Conservation (phyloP, 1,284 basidiomycete genomes). For the Cutaneotrichosporon mucoides region DNA sequence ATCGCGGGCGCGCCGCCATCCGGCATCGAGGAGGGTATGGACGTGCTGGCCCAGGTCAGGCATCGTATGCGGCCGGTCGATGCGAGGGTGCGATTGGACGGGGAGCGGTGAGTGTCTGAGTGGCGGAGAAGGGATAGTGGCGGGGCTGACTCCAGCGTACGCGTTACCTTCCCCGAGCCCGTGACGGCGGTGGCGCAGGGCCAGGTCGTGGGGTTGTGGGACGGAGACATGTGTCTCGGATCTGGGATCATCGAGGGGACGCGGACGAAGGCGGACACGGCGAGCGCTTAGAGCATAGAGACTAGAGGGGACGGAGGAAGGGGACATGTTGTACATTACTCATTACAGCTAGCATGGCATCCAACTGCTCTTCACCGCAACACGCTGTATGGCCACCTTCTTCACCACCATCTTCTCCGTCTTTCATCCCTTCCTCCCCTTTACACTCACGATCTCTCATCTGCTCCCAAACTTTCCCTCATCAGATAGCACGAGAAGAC, state of each 20-base stretch:
- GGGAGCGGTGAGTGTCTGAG: background rate
- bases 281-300: background rate
- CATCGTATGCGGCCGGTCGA: constrained; percentile 61
- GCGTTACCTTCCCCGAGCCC: constrained; percentile 55
- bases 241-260: constrained; percentile 63
- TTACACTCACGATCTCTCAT: no score
- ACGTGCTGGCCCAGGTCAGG: constrained; percentile 62
- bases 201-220: constrained; percentile 72
- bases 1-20: constrained; percentile 60
- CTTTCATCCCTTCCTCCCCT: no score
- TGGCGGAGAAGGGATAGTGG: background rate
- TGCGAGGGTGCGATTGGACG: constrained; percentile 29
- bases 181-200: constrained; percentile 71
- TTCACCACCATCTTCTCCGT: no score
- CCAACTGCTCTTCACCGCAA: no score
- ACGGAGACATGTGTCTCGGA: constrained; percentile 74
- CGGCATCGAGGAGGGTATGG: constrained; percentile 51
- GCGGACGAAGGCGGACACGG: background rate
- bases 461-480: no score
- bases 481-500: no score
- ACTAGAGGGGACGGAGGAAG: no score
- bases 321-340: no score
- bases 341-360: background rate
- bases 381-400: no score
- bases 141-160: constrained; percentile 13